These are phyloP conservation scores for Lipomyces sp. DNA, from an alignment of 805 yeast genomes.

Conservation along the genomic window DNA sequence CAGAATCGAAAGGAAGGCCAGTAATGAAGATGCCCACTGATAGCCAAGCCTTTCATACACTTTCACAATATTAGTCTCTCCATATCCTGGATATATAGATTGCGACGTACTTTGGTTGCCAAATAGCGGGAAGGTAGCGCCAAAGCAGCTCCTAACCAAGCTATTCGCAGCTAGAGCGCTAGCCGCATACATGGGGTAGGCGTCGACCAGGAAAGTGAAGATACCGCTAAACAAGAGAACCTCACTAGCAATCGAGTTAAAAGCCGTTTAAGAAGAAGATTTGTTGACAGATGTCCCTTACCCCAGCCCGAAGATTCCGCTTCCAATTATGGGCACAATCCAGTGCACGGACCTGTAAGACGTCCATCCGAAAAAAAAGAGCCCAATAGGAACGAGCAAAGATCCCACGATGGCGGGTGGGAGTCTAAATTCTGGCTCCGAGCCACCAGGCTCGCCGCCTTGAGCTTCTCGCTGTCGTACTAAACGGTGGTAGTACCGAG, in stretches of 20 bases:
- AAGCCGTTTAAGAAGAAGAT: conserved; percentile 48
- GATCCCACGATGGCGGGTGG: conserved; percentile 54
- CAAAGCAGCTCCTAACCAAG: conserved; percentile 61
- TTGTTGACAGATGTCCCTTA: conserved; percentile 51
- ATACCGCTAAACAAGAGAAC: conserved; percentile 46
- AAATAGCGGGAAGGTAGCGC: conserved; percentile 65
- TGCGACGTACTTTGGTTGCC: conserved; percentile 48
- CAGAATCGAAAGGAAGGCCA: conserved; percentile 22
- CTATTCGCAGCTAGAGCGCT: conserved; percentile 70
- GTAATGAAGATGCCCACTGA: conserved; percentile 60
- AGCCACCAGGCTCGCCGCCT: conserved; percentile 26
- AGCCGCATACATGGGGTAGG: conserved; percentile 63
- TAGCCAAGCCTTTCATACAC: conserved; percentile 61
- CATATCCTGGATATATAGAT: neutral
- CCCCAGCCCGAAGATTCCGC: conserved; percentile 57
- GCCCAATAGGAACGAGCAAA: conserved; percentile 54
- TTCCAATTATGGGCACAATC: conserved; percentile 63
- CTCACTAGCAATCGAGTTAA: conserved; percentile 52
- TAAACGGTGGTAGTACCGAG: conserved; percentile 52
- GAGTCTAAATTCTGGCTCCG: conserved; percentile 55
- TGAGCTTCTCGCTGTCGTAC: conserved; percentile 45
- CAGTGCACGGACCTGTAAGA: conserved; percentile 53
- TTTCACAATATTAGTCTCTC: conserved; percentile 23
- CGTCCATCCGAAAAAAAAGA: conserved; percentile 69
- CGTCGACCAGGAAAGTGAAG: conserved; percentile 63